A percentile compares a stretch with the other conserved stretches of the same genome.
Conservation (phyloP, 2,329 filamentous ascomycete species). For the Microsporum canis region DNA sequence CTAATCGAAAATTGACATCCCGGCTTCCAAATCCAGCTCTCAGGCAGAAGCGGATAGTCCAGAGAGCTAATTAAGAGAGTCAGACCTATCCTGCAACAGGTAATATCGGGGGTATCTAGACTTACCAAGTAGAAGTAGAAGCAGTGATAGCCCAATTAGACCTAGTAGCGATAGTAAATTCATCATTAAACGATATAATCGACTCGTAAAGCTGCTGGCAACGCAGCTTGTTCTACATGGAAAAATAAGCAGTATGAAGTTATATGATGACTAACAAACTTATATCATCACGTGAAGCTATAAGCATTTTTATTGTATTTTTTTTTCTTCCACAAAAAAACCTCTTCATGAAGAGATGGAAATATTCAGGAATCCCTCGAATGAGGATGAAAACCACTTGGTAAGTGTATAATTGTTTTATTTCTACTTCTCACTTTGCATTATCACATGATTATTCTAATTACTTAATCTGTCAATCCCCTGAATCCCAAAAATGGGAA, state of each 20-base stretch:
- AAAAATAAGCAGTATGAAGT: background rate
- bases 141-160: background rate
- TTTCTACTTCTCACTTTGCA: background rate
- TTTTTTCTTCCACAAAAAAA: slow-evolving; percentile 3
- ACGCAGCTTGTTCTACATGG: background rate
- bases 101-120: background rate
- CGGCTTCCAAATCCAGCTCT: slow-evolving; percentile 43
- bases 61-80: slow-evolving; percentile 31
- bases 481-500: slow-evolving; percentile 44
- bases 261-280: background rate
- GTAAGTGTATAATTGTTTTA: slow-evolving; percentile 22
- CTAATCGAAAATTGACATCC: slow-evolving; percentile 34
- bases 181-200: background rate
- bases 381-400: slow-evolving; percentile 3
- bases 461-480: slow-evolving; percentile 70
- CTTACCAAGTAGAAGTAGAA: slow-evolving; percentile 9
- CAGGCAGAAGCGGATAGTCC: slow-evolving; percentile 45
- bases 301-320: background rate
- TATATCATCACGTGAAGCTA: background rate
- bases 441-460: slow-evolving; percentile 51
- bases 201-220: background rate
- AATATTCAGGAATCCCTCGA: background rate
- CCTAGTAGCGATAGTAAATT: slow-evolving; percentile 6
- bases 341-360: background rate
- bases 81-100: slow-evolving; percentile 11